Evolutionary conservation across 768 basidiomycete genomes (phyloP).

Genomic region (Fistulinella prunicolor): DNA sequence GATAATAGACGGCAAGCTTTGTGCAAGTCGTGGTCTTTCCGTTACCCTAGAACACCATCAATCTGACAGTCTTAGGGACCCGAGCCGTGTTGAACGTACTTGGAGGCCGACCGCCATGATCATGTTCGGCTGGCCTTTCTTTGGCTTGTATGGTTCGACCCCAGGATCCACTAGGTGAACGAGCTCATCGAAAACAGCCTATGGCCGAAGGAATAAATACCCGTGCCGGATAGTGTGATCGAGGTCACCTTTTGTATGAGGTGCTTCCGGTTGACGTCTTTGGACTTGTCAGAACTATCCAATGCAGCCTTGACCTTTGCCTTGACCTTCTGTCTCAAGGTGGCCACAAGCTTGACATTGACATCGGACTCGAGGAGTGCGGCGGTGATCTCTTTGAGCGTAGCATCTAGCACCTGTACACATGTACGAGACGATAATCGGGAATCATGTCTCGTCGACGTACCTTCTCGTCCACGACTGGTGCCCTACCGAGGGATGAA

Average conservation of each 20-base stretch:
- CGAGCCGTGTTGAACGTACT: constrained; percentile 42
- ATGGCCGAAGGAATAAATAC: constrained; percentile 11
- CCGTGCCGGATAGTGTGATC: not conserved
- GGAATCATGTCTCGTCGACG: constrained; percentile 10
- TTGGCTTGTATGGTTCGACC: constrained; percentile 93
- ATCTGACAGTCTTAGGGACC: not conserved
- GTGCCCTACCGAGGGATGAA: constrained; percentile 79
- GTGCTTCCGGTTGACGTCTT: constrained; percentile 80
- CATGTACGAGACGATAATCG: constrained; percentile 5
- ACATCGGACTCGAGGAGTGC: constrained; percentile 96
- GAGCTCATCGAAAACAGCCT: constrained; percentile 95
- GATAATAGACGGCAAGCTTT: constrained; percentile 96
- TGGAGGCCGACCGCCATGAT: constrained; percentile 98
- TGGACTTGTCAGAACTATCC: constrained; percentile 70
- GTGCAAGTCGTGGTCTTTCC: constrained; percentile 99
- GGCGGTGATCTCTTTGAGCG: constrained; percentile 92
- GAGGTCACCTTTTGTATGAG: constrained; percentile 80
- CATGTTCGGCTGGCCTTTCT: constrained; percentile 90
- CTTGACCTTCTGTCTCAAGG: constrained; percentile 86
- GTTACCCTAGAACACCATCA: constrained; percentile 63
- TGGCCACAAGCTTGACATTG: constrained; percentile 93
- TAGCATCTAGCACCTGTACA: constrained; percentile 82
- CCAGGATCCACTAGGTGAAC: constrained; percentile 95
- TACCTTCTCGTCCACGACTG: constrained; percentile 91
- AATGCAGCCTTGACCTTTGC: constrained; percentile 80